Evolutionary conservation across 73 alveolate genomes (phyloP).

Genomic region (Paramecium biaurelia): DNA sequence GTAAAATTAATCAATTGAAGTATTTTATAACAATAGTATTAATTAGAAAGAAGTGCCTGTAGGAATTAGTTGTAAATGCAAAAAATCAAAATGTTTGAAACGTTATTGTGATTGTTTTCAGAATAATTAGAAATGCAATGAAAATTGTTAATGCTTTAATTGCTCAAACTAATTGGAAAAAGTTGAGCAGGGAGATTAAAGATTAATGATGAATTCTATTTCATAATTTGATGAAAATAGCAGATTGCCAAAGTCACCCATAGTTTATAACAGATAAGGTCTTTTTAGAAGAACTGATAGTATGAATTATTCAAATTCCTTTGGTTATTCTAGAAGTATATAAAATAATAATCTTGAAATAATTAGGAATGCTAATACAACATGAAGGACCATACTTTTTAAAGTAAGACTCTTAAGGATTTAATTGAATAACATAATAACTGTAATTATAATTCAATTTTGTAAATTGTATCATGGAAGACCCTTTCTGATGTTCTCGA

Average conservation of each 20-base stretch:
- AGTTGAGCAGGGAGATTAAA: background rate
- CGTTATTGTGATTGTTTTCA: conserved; percentile 3
- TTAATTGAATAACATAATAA: background rate
- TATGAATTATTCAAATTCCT: conserved; percentile 1
- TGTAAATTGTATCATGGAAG: background rate
- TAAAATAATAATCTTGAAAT: background rate
- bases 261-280: background rate
- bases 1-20: background rate
- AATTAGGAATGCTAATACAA: background rate
- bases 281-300: background rate
- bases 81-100: background rate
- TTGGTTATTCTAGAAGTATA: conserved; percentile 16
- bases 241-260: background rate
- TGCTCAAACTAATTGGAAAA: background rate
- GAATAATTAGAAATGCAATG: background rate
- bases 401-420: conserved; percentile 11
- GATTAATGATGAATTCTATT: background rate
- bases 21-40: background rate
- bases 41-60: background rate
- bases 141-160: background rate
- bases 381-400: conserved; percentile 5
- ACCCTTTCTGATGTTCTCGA: background rate
- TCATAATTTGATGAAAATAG: background rate
- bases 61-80: background rate
- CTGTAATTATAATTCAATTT: background rate